Evolutionary conservation across 805 yeast species (phyloP).

Genomic region (Candida quercuum): DNA sequence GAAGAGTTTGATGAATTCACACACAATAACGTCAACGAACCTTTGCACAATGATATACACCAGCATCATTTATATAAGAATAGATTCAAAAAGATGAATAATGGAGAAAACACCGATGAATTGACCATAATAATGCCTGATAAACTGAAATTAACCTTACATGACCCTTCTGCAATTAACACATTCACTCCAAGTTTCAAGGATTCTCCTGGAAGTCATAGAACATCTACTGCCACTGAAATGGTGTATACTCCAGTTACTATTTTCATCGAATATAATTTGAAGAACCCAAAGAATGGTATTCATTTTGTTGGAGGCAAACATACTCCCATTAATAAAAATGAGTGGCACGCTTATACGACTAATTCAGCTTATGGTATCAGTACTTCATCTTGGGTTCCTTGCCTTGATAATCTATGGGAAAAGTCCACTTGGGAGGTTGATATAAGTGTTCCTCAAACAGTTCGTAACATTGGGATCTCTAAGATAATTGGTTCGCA

Average conservation of each 20-base stretch:
- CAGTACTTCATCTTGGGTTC: slow-evolving; percentile 95
- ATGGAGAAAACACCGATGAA: slow-evolving; percentile 58
- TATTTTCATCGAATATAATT: slow-evolving; percentile 59
- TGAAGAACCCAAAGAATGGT: slow-evolving; percentile 68
- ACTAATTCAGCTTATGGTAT: slow-evolving; percentile 70
- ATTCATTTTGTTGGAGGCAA: slow-evolving; percentile 65
- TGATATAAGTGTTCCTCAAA: slow-evolving; percentile 78
- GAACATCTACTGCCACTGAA: slow-evolving; percentile 26
- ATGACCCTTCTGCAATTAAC: slow-evolving; percentile 38
- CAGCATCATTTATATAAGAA: slow-evolving; percentile 59
- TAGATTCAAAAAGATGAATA: slow-evolving; percentile 46
- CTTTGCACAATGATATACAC: slow-evolving; percentile 23
- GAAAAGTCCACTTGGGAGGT: slow-evolving; percentile 91
- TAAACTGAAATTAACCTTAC: slow-evolving; percentile 53
- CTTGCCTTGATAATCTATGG: slow-evolving; percentile 86
- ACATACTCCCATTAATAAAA: slow-evolving; percentile 34
- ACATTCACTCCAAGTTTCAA: slow-evolving; percentile 32
- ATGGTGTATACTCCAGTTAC: slow-evolving; percentile 68
- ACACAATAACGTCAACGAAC: slow-evolving; percentile 13
- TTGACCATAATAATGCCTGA: slow-evolving; percentile 61
- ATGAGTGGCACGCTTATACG: slow-evolving; percentile 81
- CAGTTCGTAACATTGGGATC: slow-evolving; percentile 61
- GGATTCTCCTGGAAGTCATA: slow-evolving; percentile 33
- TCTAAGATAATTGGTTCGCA: slow-evolving; percentile 28
- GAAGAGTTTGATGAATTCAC: slow-evolving; percentile 30